Base-by-base conservation (phyloP, 2,329 filamentous ascomycete species). In the Diaporthe humulicola region DNA sequence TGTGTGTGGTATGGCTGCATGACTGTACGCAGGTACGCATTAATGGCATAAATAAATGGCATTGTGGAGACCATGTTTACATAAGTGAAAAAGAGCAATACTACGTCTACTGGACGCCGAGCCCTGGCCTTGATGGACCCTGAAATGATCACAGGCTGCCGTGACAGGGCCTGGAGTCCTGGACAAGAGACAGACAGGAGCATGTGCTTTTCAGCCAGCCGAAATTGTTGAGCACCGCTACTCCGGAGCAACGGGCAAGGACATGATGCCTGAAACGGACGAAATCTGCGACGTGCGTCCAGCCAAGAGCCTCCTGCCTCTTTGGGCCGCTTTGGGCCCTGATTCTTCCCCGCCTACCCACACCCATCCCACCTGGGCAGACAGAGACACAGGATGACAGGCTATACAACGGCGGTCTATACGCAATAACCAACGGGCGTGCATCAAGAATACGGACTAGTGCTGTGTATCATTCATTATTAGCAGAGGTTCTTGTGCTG, bases 171-270 rank as follows among this genome's bases (percentile, higher is more conserved):
- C n/a, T n/a, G n/a, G n/a, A n/a, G n/a, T 4, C 36, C 36, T 45
- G 58, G 17, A 22, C 25, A 3, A 28, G 15, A 4, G 58, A 9
- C 42, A 25, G 30, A 7, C 19, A 25, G 30, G 3, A 69, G 64
- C 64, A 69, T 69, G 64, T 69, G 64, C 64, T 69, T 69, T 48
- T 69, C 19, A 17, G 33, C 33, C 14, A 28, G 64, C 64, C 64
- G 64, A 69, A 69, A 14, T 69, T 69, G 64, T 69, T 69, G 64
- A 69, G 64, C 28, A 54, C 45, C 48, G 64, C 45, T n/a, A 28
- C 28, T 25, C 61, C 61, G 42, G 30, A 30, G 45, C 25, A 42
- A n/a, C 15, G 42, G 64, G 45, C 64, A 50, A 69, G 45, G 48
- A 38, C 45, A 14, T 40, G 64, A 69, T 38, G 30, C 64, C 64